Percentiles rank a stretch among this genome's conserved stretches.
Conservation (phyloP, 441 rosid genomes). For the Arabidopsis hybrid region DNA sequence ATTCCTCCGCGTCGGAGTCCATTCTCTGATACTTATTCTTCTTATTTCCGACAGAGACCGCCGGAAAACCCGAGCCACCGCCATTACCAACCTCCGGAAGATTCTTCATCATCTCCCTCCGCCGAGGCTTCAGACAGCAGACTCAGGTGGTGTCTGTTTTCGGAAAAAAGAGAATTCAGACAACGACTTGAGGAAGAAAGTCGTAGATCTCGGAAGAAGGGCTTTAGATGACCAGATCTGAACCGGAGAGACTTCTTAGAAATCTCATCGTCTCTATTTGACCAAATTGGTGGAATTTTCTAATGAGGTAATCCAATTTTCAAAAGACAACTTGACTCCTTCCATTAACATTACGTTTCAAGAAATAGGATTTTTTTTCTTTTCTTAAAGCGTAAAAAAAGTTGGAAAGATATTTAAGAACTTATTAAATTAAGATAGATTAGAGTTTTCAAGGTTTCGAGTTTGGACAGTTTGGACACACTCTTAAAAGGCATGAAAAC, state of each 20-base stretch:
- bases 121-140: conserved; percentile 36
- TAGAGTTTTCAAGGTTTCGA: conserved; percentile 32
- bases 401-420: not conserved
- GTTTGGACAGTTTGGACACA: too few relatives aligned
- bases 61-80: conserved; percentile 49
- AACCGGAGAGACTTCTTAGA: not conserved
- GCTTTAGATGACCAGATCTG: conserved; percentile 40
- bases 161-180: conserved; percentile 21
- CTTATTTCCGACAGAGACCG: conserved; percentile 56
- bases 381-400: not conserved
- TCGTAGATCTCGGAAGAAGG: conserved; percentile 22
- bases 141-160: not conserved
- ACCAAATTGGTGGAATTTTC: conserved; percentile 31
- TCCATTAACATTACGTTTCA: conserved; percentile 16
- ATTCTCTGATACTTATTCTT: conserved; percentile 73
- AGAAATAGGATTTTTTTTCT: not conserved
- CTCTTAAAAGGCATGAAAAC: not conserved
- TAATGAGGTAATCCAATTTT: conserved; percentile 4
- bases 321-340: conserved; percentile 34
- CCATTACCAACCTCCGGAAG: conserved; percentile 60
- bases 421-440: conserved; percentile 14
- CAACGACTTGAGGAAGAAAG: conserved; percentile 6
- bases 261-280: conserved; percentile 27
- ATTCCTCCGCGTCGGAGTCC: conserved; percentile 65
- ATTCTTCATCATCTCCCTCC: conserved; percentile 55